phyloP scores from a whole-genome alignment of 805 yeast species.

The Metschnikowia koreensis region DNA sequence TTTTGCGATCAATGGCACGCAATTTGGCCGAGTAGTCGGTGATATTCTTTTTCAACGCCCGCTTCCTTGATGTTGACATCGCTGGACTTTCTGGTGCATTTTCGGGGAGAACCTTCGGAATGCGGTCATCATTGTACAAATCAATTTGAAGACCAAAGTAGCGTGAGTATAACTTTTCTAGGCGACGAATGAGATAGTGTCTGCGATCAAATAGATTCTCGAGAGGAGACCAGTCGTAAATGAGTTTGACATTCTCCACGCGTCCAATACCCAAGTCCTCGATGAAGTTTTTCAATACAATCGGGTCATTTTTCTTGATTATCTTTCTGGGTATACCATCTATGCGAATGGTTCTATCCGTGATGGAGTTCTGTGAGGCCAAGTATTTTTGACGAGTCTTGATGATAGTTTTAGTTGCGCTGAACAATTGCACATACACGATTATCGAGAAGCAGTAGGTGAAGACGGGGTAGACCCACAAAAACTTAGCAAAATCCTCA shows the following conservation, averaged over 20 bases:
- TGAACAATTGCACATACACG: slow-evolving; percentile 44
- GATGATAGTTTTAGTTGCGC: slow-evolving; percentile 48
- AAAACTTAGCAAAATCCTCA: slow-evolving; percentile 41
- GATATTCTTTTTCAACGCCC: slow-evolving; percentile 28
- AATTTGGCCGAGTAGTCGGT: slow-evolving; percentile 33
- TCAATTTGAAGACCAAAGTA: slow-evolving; percentile 44
- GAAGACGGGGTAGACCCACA: slow-evolving; percentile 55
- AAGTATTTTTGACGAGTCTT: slow-evolving; percentile 54
- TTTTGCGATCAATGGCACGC: slow-evolving; percentile 37
- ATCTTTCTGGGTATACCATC: slow-evolving; percentile 53
- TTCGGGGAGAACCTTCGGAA: slow-evolving; percentile 32
- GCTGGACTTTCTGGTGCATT: slow-evolving; percentile 13
- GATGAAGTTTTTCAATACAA: slow-evolving; percentile 45
- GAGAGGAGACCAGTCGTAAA: slow-evolving; percentile 45
- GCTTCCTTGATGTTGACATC: slow-evolving; percentile 10
- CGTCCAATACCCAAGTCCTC: slow-evolving; percentile 56
- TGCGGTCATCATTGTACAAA: slow-evolving; percentile 31
- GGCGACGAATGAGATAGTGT: slow-evolving; percentile 23
- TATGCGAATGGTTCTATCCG: slow-evolving; percentile 56
- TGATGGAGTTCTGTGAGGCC: slow-evolving; percentile 58
- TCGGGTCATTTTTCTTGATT: slow-evolving; percentile 36
- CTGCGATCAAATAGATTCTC: slow-evolving; percentile 38
- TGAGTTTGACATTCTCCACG: slow-evolving; percentile 50
- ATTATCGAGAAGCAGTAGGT: slow-evolving; percentile 53
- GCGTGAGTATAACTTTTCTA: slow-evolving; percentile 44